Percentiles rank a stretch among this genome's conserved stretches.
Evolutionary conservation across 768 basidiomycete species (phyloP).

Genomic region (Termitomyces eurrhizus): DNA sequence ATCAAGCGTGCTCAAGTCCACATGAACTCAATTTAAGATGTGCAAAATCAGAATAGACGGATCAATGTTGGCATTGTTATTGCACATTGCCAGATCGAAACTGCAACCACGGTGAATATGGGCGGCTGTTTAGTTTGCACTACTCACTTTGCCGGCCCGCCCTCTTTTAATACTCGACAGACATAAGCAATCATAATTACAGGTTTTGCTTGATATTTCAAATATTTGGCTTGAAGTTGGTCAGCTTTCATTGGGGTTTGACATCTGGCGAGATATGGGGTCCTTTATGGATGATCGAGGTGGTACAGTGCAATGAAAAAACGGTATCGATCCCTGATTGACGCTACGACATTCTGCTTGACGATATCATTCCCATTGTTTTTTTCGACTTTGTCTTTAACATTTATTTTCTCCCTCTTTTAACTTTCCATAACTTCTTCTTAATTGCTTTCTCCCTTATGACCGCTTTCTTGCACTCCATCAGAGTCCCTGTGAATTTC

Average conservation of each 20-base stretch:
- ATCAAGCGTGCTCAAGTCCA: slow-evolving; percentile 42
- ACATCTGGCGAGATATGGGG: slow-evolving; percentile 46
- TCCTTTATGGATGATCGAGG: slow-evolving; percentile 52
- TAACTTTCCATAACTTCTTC: too few species aligned
- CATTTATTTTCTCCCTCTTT: too few species aligned
- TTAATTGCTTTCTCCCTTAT: too few species aligned
- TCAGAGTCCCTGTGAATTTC: too few species aligned
- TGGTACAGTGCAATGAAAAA: slow-evolving; percentile 53
- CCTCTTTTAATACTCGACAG: background rate
- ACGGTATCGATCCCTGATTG: slow-evolving; percentile 46
- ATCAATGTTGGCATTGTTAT: slow-evolving; percentile 36
- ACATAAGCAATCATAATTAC: slow-evolving; percentile 56
- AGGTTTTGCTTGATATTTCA: slow-evolving; percentile 35
- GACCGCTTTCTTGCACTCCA: too few species aligned
- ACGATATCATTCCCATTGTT: too few species aligned
- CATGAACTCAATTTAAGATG: slow-evolving; percentile 37
- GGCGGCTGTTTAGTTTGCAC: background rate
- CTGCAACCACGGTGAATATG: slow-evolving; percentile 22
- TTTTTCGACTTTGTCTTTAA: too few species aligned
- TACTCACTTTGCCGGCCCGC: slow-evolving; percentile 15
- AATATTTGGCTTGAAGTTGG: slow-evolving; percentile 57
- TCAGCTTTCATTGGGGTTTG: slow-evolving; percentile 50
- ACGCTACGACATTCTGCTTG: too few species aligned
- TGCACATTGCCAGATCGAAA: slow-evolving; percentile 31
- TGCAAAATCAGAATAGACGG: slow-evolving; percentile 38